These are phyloP conservation scores for Scheffersomyces stambukii DNA, from an alignment of 1,139 yeast species.

Conservation along the genomic window DNA sequence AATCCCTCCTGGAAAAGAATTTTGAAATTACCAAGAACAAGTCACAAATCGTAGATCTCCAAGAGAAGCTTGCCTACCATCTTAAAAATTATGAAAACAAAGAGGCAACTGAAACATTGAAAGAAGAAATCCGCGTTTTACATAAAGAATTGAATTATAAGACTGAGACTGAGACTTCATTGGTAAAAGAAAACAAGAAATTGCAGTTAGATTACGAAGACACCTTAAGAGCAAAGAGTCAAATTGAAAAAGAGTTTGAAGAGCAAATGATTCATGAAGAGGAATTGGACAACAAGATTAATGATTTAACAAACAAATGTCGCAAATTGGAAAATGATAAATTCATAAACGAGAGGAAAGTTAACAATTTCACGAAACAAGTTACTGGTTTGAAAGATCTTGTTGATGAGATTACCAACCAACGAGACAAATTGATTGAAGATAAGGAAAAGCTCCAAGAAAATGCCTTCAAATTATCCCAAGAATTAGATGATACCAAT, in stretches of 20 bases:
- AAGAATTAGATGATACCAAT: constrained; percentile 41
- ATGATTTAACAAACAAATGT: constrained; percentile 44
- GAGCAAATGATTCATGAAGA: constrained; percentile 50
- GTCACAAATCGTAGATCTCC: constrained; percentile 35
- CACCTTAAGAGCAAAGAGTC: constrained; percentile 40
- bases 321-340: constrained; percentile 44
- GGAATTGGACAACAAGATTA: constrained; percentile 39
- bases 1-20: constrained; percentile 53
- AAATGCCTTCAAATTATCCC: constrained; percentile 39
- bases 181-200: constrained; percentile 62
- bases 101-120: constrained; percentile 40
- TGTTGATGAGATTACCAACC: constrained; percentile 44
- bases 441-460: constrained; percentile 47
- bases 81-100: constrained; percentile 45
- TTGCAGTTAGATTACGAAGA: constrained; percentile 61
- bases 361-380: constrained; percentile 49
- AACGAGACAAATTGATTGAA: constrained; percentile 47
- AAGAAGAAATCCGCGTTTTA: constrained; percentile 55
- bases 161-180: constrained; percentile 58
- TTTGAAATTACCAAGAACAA: constrained; percentile 52
- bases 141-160: constrained; percentile 54
- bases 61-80: constrained; percentile 54
- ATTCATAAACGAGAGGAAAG: constrained; percentile 40
- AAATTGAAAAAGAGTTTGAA: constrained; percentile 49
- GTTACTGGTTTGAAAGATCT: constrained; percentile 48